phyloP scores from a whole-genome alignment of 768 basidiomycete species.

The Sutorius australiensis region DNA sequence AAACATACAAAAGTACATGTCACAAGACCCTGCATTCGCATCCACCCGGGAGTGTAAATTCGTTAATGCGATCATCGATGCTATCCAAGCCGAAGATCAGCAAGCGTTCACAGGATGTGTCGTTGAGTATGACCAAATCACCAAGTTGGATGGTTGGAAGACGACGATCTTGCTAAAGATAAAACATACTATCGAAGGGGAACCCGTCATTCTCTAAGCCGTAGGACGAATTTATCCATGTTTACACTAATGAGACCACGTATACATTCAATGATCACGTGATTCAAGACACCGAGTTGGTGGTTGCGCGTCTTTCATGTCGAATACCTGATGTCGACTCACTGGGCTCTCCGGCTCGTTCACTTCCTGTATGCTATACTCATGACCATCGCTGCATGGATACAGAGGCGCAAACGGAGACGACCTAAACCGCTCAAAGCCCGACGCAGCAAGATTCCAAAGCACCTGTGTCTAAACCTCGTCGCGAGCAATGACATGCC shows the following conservation, averaged over 20 bases:
- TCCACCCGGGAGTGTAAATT: constrained; percentile 94
- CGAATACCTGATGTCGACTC: constrained; percentile 36
- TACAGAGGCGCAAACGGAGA: constrained; percentile 33
- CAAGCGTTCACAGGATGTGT: constrained; percentile 79
- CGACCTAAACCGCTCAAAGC: constrained; percentile 48
- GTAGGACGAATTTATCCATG: constrained; percentile 3
- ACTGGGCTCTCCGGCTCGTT: constrained; percentile 48
- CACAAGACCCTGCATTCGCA: constrained; percentile 80
- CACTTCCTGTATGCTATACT: constrained; percentile 55
- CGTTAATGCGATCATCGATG: constrained; percentile 69
- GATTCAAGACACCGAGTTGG: not conserved
- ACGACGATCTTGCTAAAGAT: constrained; percentile 86
- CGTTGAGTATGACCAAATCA: constrained; percentile 89
- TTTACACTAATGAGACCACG: constrained; percentile 15
- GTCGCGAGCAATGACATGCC: constrained; percentile 41
- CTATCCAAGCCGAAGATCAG: constrained; percentile 66
- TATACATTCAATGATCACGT: constrained; percentile 20
- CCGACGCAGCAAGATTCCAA: constrained; percentile 55
- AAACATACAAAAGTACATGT: constrained; percentile 70
- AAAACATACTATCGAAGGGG: constrained; percentile 73
- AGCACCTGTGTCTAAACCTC: constrained; percentile 65
- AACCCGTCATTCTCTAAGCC: constrained; percentile 36
- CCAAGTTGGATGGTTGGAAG: constrained; percentile 95
- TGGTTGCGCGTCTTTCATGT: constrained; percentile 7
- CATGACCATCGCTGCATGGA: constrained; percentile 39